Base-by-base conservation (phyloP, 2,329 filamentous ascomycete species). In the Xylariaceae sp. region DNA sequence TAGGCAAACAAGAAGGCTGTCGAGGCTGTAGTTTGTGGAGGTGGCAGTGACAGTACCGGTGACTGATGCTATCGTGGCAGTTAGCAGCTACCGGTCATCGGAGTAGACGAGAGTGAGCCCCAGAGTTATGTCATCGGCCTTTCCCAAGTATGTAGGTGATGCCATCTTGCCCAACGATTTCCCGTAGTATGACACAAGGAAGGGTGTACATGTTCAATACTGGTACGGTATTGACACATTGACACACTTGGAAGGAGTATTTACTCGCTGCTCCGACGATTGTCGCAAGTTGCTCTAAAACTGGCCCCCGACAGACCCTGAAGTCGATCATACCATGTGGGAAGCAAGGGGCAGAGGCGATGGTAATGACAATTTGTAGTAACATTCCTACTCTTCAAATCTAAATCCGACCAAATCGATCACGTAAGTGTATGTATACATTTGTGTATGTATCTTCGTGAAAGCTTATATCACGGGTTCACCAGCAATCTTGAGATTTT, bases 81-180 rank as follows among this genome's bases (percentile, higher is more conserved):
- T 51, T 49, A 39, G 27, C 11, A 41, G 35, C 32, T 51, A 51
- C 51, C 51, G 51, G 42, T 56, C 6, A 54, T 56, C 53, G 53
- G 53, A 55, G 45, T 35, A 30, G 17, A 19, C 19, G 27, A 15
- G 38, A 17, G 14, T 12, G 18, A 22, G 11, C 14, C n/a, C 18
- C n/a, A 27, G 30, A 11, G 19, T 48, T 30, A 17, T 18, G 22
- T 32, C 33, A 22, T 32, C 31, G 18, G 39, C 9, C 33, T 36
- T 36, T 36, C 10, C 33, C 12, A 14, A 12, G 9, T 4, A 35
- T 35, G 32, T 10, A 36, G 5, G 33, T 36, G 12, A 36, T 12
- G 33, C 33, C 33, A 36, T 36, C 33, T 15, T 36, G 5, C 9
- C 5, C 12, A 36, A 10, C 15, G 33, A 12, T 4, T 12, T 36